Percentiles rank a stretch among this genome's conserved stretches.
phyloP scores from a whole-genome alignment of 495 filamentous ascomycete species.

The Aspergillus sparsus region DNA sequence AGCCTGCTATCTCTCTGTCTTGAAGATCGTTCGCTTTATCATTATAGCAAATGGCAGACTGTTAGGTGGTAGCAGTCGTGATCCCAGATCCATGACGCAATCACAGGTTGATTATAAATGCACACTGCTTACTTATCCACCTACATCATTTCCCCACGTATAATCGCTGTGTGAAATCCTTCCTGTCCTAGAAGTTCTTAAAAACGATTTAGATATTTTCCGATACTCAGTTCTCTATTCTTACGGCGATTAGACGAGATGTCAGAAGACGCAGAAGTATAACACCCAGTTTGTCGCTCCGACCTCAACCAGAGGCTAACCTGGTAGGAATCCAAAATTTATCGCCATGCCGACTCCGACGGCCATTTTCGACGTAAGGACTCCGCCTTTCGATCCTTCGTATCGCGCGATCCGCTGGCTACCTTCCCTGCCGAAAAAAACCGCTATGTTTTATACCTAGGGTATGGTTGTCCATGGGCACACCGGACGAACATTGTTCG shows the following conservation, averaged over 20 bases:
- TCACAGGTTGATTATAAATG: no score
- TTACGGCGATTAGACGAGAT: not conserved
- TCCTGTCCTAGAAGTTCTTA: no score
- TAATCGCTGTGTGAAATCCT: no score
- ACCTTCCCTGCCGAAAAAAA: constrained; percentile 71
- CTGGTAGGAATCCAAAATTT: constrained; percentile 23
- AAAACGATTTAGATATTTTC: no score
- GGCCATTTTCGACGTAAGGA: constrained; percentile 53
- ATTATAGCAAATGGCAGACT: no score
- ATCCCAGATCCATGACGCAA: no score
- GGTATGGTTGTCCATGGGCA: constrained; percentile 80
- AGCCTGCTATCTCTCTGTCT: no score
- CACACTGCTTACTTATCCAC: no score
- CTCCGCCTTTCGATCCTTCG: constrained; percentile 49
- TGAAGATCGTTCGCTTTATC: no score
- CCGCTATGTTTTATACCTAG: constrained; percentile 80
- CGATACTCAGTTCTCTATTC: no score
- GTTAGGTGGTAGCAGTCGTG: no score
- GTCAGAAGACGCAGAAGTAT: constrained; percentile 1
- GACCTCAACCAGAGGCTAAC: not conserved
- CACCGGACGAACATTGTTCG: constrained; percentile 74
- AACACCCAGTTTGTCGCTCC: not conserved
- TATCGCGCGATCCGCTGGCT: constrained; percentile 55
- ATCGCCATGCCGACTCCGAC: constrained; percentile 46
- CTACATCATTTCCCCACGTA: no score